Evolutionary conservation across 2,329 filamentous ascomycete genomes (phyloP).

Genomic region (Hysterium pulicare): DNA sequence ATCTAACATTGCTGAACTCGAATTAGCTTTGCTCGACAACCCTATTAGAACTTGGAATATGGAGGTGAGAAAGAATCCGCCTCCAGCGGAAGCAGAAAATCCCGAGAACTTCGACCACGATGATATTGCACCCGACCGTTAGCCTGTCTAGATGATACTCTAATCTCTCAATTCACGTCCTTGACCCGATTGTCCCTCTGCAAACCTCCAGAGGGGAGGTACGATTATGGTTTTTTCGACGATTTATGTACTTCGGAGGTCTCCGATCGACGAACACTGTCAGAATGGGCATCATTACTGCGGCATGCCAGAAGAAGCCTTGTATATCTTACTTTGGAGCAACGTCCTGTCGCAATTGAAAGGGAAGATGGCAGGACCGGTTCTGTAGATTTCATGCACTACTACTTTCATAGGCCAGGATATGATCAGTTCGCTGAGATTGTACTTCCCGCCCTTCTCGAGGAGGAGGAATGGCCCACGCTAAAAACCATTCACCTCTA

Average conservation of each 20-base stretch:
- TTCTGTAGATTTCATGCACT: conserved; percentile 7
- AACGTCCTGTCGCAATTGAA: conserved; percentile 7
- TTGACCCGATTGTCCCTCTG: conserved; percentile 9
- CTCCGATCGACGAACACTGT: conserved; percentile 3
- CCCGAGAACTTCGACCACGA: conserved; percentile 4
- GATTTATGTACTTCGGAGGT: too few species aligned
- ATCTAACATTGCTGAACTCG: conserved; percentile 5
- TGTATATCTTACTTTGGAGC: conserved; percentile 8
- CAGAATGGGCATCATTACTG: conserved; percentile 10
- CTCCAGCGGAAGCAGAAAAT: background rate
- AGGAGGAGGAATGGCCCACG: conserved; percentile 9
- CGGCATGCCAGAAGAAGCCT: conserved; percentile 3
- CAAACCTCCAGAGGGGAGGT: conserved; percentile 2
- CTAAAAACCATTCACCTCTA: conserved; percentile 10
- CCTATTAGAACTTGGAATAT: conserved; percentile 4
- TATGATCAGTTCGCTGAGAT: conserved; percentile 9
- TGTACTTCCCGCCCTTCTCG: conserved; percentile 10
- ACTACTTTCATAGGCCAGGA: conserved; percentile 2
- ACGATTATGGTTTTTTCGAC: background rate
- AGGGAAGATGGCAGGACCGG: conserved; percentile 2
- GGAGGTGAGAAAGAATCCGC: background rate
- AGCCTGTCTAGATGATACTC: conserved; percentile 5
- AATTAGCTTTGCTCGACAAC: conserved; percentile 8
- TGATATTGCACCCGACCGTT: conserved; percentile 6
- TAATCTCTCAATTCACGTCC: conserved; percentile 5